These are phyloP conservation scores for Fusarium armeniacum DNA, from an alignment of 2,329 filamentous ascomycete species.

Conservation along the genomic window DNA sequence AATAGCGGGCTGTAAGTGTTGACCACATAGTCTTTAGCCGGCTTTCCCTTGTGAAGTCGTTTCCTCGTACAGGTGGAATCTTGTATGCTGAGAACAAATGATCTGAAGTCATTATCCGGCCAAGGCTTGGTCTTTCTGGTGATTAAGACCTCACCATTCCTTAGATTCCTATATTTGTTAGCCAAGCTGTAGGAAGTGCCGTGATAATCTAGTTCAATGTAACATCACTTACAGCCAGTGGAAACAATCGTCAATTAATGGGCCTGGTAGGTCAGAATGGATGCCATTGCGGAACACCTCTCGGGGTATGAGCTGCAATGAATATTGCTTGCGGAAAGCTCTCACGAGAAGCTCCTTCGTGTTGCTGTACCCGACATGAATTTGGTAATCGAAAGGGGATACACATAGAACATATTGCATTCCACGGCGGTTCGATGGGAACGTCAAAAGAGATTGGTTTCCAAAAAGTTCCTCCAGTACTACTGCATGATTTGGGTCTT, in stretches of 20 bases:
- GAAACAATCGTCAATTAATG: conserved; percentile 64
- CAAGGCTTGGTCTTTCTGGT: conserved; percentile 37
- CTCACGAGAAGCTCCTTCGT: conserved; percentile 50
- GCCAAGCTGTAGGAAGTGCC: neutral
- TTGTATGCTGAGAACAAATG: conserved; percentile 33
- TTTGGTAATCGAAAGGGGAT: conserved; percentile 58
- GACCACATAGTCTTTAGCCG: conserved; percentile 30
- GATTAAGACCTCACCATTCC: conserved; percentile 40
- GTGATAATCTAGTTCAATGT: neutral
- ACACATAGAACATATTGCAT: conserved; percentile 64
- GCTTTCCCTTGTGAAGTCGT: neutral
- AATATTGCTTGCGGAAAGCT: conserved; percentile 37
- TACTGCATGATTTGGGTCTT: conserved; percentile 59
- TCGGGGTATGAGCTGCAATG: conserved; percentile 43
- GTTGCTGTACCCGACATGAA: conserved; percentile 61
- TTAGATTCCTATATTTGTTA: conserved; percentile 31
- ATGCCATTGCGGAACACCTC: conserved; percentile 31
- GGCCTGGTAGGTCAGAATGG: conserved; percentile 62
- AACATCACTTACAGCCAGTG: conserved; percentile 68
- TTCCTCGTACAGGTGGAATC: conserved; percentile 29
- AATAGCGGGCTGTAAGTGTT: conserved; percentile 46
- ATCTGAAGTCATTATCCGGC: conserved; percentile 25
- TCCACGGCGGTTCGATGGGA: conserved; percentile 63
- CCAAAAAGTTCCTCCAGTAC: conserved; percentile 67
- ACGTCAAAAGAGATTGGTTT: conserved; percentile 64